These are phyloP conservation scores for Inonotus hispidus DNA, from an alignment of 1,284 basidiomycete species.

Conservation along the genomic window DNA sequence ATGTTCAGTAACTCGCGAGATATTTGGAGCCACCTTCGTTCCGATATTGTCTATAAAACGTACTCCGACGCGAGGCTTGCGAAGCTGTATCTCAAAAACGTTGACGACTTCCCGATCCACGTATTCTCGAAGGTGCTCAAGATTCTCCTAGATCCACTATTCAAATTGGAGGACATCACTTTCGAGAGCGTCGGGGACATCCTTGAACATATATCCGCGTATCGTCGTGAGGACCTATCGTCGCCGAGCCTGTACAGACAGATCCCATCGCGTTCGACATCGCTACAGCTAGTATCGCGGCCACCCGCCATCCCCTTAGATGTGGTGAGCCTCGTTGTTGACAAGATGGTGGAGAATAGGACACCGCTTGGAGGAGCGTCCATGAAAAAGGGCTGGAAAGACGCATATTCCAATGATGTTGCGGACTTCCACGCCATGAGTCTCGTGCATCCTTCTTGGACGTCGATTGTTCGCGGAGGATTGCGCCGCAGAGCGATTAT, in stretches of 20 bases:
- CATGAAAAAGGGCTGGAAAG: neutral
- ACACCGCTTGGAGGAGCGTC: neutral
- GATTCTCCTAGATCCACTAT: neutral
- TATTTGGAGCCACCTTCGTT: neutral
- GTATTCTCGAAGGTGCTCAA: neutral
- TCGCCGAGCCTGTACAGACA: neutral
- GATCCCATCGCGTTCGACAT: too few species aligned
- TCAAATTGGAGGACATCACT: neutral
- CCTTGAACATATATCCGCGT: neutral
- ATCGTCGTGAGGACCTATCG: neutral
- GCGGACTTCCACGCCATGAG: neutral
- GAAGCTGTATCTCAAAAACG: neutral
- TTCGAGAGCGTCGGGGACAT: neutral
- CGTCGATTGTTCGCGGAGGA: neutral
- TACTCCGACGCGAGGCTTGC: neutral
- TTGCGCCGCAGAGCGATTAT: neutral
- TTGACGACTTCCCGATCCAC: neutral
- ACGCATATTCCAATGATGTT: neutral
- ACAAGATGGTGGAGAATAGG: neutral
- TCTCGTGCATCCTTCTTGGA: slow-evolving; percentile 6
- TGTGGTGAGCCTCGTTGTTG: neutral
- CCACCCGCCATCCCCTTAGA: neutral
- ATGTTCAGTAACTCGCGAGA: neutral
- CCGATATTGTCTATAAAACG: neutral
- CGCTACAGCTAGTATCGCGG: too few species aligned